Evolutionary conservation across 176 grass and related monocot genomes (phyloP), one percentile per base, ranked within the genome.

Genomic region (Oryza officinalis): DNA sequence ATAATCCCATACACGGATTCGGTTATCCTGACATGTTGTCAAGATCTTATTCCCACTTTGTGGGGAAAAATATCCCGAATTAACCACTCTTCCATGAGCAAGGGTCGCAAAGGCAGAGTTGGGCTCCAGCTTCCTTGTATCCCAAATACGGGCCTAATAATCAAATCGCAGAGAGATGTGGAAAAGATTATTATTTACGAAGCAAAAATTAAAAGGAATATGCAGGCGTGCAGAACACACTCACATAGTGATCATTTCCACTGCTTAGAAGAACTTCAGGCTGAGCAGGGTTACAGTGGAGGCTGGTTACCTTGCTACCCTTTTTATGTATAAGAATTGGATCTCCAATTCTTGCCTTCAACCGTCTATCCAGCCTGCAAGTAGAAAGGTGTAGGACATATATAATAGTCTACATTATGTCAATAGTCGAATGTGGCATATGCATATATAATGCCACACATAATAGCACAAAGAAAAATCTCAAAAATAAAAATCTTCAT

Each of bases 1-100:
- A 90, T 94, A 98, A 86, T 98, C 96, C 96, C 96, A 98, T 33
- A 98, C 89, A 80, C 93, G 89, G 84, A 98, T 95, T 41, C 96
- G 79, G 17, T 98, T 98, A 76, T 98, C 96, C 75, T 98, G 93
- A 75, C 87, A 95, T 77, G 93, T 98, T 35, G 96, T 93, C 47
- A 98, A 61, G 63, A 98, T 95, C 76, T 98, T 98, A 85, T 70
- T 95, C 46, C 93, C 96, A 80, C 81, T 95, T 72, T 32, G 79
- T 22, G 86, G 91, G 68, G 96, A 98, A 87, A 98, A 98, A 85
- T 98, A 98, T 86, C 91, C 93, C 2, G 96, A 95, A 87, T 93
- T 98, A 14, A 98, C 96, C 43, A 98, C 96, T 35, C 96, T 89
- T 17, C 87, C 80, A 90, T 98, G 96, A 69, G 91, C 80, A 84